Evolutionary conservation across 164 flowering plant species (phyloP).

Genomic region (Aristolochia contorta): DNA sequence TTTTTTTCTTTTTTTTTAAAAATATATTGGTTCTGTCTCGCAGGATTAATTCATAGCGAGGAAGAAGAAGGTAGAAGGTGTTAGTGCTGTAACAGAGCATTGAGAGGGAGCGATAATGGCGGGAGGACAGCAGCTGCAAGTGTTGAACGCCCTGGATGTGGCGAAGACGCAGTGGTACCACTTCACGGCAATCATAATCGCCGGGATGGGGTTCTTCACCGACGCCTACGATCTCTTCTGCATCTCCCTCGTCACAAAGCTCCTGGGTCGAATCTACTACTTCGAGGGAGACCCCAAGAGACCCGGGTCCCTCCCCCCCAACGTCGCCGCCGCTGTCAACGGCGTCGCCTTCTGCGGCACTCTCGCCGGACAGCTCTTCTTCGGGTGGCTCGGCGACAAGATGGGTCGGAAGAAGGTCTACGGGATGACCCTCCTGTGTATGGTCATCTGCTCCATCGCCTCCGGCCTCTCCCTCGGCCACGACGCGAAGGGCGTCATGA

Average conservation of each 20-base stretch:
- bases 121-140: conserved; percentile 32
- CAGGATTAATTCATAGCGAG: no score
- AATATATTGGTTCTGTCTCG: no score
- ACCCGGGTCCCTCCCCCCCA: conserved; percentile 34
- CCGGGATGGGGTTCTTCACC: conserved; percentile 94
- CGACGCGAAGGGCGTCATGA: conserved; percentile 14
- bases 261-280: conserved; percentile 39
- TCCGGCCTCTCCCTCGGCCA: conserved; percentile 31
- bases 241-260: conserved; percentile 49
- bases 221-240: conserved; percentile 88
- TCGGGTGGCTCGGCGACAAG: conserved; percentile 38
- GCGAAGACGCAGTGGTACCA: conserved; percentile 93
- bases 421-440: conserved; percentile 28
- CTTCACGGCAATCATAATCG: conserved; percentile 73
- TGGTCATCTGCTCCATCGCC: conserved; percentile 31
- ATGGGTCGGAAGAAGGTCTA: conserved; percentile 33
- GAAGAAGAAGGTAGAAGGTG: no score
- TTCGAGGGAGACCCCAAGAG: conserved; percentile 2
- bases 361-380: conserved; percentile 36
- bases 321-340: conserved; percentile 31
- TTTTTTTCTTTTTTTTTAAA: no score
- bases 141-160: conserved; percentile 54
- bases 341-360: conserved; percentile 38
- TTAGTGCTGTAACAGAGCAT: no score
- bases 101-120: conserved; percentile 23